Base-by-base conservation (phyloP, 345 rosid genomes). In the Firmiana major region DNA sequence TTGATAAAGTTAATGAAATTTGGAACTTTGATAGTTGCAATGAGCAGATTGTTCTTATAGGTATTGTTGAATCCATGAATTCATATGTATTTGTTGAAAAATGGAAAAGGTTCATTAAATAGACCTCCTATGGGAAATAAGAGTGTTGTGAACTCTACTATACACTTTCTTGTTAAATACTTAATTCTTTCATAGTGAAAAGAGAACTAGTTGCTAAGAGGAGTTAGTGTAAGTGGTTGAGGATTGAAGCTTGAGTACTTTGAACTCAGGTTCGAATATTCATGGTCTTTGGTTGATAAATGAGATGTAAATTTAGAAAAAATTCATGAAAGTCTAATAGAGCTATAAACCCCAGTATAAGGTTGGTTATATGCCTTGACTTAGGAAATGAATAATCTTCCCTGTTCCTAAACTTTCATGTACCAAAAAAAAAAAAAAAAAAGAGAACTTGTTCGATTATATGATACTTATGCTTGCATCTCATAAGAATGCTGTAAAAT, bases 11-110 rank as follows among this genome's bases (percentile, higher is more conserved):
- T 31, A 3, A 31, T 38, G 98, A 95, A 87, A 93, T 2, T 31
- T 93, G 99, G 97, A 95, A 90, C 78, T 95, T 95, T 64, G 97
- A 93, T 76, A 85, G 92, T 65, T 92, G 93, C 71, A 88, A 86
- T 73, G 99, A 93, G 82, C 99, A 93, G 81, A 88, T 95, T 85
- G 91, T 95, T 78, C 92, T 95, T n/a, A 90, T 95, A 84, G 99
- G 97, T 95, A 89, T 69, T 45, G n/a, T 66, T 73, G 73, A 57
- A 69, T 59, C 63, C 22, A 34, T 45, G 16, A 54, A 71, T 67
- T 53, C n/a, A 34, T 67, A 43, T 22, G 12, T 21, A 22, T 43
- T 22, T 22, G n/a, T 67, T 45, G 51, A 13, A n/a, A 22, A 43
- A 45, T 45, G 6, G 54, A 22, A 22, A 67, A 11, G 19, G n/a